Conservation (phyloP, 352 stramenopile genomes). For the Pythium apleroticum region DNA sequence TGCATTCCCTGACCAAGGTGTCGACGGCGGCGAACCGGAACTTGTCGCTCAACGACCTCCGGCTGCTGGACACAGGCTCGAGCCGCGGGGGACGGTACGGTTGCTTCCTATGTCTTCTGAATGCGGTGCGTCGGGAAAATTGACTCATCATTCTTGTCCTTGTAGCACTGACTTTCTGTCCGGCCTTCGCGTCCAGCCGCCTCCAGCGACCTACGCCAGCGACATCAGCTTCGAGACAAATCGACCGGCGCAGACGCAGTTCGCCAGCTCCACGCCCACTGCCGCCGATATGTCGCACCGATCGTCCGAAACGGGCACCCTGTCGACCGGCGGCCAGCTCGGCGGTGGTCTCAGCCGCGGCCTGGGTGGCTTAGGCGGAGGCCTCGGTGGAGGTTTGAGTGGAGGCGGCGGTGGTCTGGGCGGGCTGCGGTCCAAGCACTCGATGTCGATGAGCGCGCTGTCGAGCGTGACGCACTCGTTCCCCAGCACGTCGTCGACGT, state of each 20-base stretch:
- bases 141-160: neutral
- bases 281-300: constrained; percentile 16
- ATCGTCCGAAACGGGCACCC: constrained; percentile 12
- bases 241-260: constrained; percentile 6
- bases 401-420: constrained; percentile 9
- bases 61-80: constrained; percentile 51
- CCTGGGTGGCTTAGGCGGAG: constrained; percentile 5
- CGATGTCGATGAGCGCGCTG: constrained; percentile 87
- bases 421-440: constrained; percentile 46
- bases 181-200: constrained; percentile 20
- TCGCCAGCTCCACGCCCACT: constrained; percentile 21
- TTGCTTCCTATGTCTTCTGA: neutral
- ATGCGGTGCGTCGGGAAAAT: constrained; percentile 12
- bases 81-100: constrained; percentile 49
- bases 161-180: constrained; percentile 36
- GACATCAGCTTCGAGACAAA: constrained; percentile 26
- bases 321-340: constrained; percentile 11
- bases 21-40: constrained; percentile 83
- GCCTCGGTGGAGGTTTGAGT: constrained; percentile 4
- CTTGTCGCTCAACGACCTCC: constrained; percentile 83
- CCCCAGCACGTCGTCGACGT: constrained; percentile 72
- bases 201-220: constrained; percentile 15
- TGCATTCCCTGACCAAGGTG: constrained; percentile 87
- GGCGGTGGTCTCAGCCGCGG: constrained; percentile 14
- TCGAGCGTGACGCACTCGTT: constrained; percentile 58